Evolutionary conservation across 2,329 filamentous ascomycete species (phyloP), one percentile per base, ranked within the genome.

Genomic region (Aspergillus latus): DNA sequence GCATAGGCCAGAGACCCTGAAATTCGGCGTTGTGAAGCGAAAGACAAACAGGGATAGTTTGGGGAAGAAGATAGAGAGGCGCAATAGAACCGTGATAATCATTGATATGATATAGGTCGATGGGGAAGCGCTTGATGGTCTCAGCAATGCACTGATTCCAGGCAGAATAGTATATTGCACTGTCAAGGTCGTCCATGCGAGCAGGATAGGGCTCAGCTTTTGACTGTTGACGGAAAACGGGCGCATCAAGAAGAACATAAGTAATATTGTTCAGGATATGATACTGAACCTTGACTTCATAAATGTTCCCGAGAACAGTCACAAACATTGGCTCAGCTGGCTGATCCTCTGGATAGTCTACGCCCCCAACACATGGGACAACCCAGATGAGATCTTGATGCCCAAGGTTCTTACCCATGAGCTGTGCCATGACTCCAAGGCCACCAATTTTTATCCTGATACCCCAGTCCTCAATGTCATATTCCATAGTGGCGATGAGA

Each of bases 391-490:
- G 76, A 66, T 88, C 81, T 62, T 87, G 81, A 60, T 88, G 84
- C 3, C 80, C 76, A 9, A 88, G 78, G 51, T 84, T 82, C 65
- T 86, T 85, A 15, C 83, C 83, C 85, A 88, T 88, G 2, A 88
- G 73, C 63, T 86, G 83, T 32, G 86, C 85, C 85, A 88, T 88
- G 59, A 88, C 85, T 68, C 86, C 86, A 3, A 88, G 76, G 59
- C 86, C 86, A 58, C 86, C 86, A 45, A 88, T 88, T 72, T 88
- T 88, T 72, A 88, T 85, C 71, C 87, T 88, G 72, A 88, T 85
- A 3, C 72, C 78, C 83, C 86, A 88, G 66, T 88, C 86, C 54
- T 86, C 83, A 58, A 88, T 88, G 59, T 88, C 84, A 70, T 88
- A 88, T 69, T 88, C 86, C 83, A 88, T 87, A 6, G 86, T 88